Percentiles rank a stretch among this genome's conserved stretches.
Conservation (phyloP, 2,329 filamentous ascomycete genomes). For the Lachnellula hyalina region DNA sequence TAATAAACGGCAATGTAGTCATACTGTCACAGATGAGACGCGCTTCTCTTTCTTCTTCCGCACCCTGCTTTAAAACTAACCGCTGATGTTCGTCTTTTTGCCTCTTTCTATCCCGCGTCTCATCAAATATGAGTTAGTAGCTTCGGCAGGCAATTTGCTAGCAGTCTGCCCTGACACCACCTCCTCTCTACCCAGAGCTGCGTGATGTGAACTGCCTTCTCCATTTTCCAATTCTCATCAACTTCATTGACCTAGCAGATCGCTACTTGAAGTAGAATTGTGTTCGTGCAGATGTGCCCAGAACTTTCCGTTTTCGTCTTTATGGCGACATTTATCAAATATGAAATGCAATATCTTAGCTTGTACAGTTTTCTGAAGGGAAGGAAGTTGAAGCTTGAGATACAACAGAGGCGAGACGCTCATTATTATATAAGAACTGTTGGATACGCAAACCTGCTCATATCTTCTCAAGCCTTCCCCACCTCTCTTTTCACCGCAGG, state of each 20-base stretch:
- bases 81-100: too few species aligned
- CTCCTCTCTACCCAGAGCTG: too few species aligned
- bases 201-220: neutral
- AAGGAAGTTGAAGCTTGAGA: neutral
- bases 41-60: too few species aligned
- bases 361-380: neutral
- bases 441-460: slow-evolving; percentile 1
- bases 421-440: neutral
- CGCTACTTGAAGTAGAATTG: neutral
- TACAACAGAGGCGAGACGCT: neutral
- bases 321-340: slow-evolving; percentile 1
- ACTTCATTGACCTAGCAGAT: neutral
- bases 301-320: neutral
- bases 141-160: too few species aligned
- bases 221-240: neutral
- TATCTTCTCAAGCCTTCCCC: neutral
- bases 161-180: too few species aligned
- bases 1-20: too few species aligned
- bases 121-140: too few species aligned
- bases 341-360: neutral
- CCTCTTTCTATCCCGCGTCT: too few species aligned
- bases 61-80: too few species aligned
- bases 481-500: neutral
- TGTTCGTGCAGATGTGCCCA: neutral
- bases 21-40: too few species aligned